Conservation (phyloP, 345 rosid genomes). For the thale cress (Arabidopsis thaliana) region DNA sequence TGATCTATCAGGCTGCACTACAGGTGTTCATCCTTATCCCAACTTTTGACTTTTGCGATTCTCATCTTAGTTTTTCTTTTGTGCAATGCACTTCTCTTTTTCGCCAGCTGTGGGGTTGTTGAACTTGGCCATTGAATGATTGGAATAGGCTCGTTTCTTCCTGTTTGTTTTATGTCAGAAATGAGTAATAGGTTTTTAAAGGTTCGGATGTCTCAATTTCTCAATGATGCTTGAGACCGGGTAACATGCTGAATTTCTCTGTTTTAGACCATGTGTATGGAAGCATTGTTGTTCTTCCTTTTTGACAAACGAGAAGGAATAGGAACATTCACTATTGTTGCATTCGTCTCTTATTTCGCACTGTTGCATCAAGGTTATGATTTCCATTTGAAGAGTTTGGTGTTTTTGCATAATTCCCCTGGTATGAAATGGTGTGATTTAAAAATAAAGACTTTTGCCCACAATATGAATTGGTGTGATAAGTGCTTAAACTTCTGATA, state of each 20-base stretch:
- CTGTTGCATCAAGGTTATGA: conserved; percentile 1
- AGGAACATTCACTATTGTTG: neutral
- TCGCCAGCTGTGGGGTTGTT: neutral
- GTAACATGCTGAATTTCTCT: conserved; percentile 9
- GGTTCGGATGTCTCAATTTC: conserved; percentile 7
- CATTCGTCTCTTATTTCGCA: neutral
- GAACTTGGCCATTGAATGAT: conserved; percentile 1
- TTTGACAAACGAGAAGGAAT: neutral
- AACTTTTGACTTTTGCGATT: neutral
- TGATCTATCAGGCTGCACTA: conserved; percentile 89
- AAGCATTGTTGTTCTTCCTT: conserved; percentile 9
- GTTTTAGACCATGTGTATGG: conserved; percentile 16
- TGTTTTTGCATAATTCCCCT: neutral
- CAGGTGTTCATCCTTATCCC: conserved; percentile 59
- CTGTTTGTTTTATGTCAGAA: conserved; percentile 1
- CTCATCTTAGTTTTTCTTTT: neutral
- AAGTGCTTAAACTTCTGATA: conserved; percentile 29
- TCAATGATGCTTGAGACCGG: conserved; percentile 4
- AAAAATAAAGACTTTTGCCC: neutral
- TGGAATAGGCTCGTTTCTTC: conserved; percentile 15
- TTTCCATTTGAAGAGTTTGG: neutral
- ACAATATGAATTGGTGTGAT: neutral
- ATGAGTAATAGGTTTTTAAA: neutral
- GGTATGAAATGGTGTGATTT: neutral
- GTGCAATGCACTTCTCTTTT: neutral